Conservation (phyloP, 148 eudicot genomes). For the Cornus florida region DNA sequence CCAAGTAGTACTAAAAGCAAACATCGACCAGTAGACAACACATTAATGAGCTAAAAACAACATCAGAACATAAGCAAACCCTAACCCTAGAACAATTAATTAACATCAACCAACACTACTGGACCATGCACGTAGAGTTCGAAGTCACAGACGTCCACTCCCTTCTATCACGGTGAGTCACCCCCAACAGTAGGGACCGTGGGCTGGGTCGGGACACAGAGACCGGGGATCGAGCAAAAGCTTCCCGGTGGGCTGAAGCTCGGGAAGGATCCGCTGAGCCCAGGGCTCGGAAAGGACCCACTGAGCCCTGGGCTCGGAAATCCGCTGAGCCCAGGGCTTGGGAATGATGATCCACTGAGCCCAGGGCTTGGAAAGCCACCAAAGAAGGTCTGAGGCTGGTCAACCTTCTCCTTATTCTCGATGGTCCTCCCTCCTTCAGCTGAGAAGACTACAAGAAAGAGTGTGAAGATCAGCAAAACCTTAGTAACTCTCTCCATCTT, state of each 20-base stretch:
- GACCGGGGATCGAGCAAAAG: not conserved
- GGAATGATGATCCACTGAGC: not conserved
- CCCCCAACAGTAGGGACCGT: not conserved
- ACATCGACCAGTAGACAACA: not conserved
- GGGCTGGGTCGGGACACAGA: not conserved
- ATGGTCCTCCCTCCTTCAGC: slow-evolving; percentile 15
- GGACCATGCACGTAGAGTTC: too few species aligned
- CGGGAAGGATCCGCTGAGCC: not conserved
- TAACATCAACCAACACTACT: not conserved
- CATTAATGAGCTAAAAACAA: too few species aligned
- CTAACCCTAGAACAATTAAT: not conserved
- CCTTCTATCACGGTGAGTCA: not conserved
- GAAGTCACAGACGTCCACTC: too few species aligned
- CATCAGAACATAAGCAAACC: not conserved
- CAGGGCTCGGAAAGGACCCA: slow-evolving; percentile 8
- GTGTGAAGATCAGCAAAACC: slow-evolving; percentile 4
- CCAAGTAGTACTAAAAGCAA: not conserved
- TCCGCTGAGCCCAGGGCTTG: not conserved
- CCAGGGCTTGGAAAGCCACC: not conserved
- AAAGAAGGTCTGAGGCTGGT: slow-evolving; percentile 11
- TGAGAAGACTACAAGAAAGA: slow-evolving; percentile 5
- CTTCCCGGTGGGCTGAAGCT: not conserved
- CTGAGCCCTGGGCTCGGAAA: not conserved
- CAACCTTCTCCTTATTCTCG: not conserved
- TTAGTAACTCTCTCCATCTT: slow-evolving; percentile 15